Conservation (phyloP, 495 filamentous ascomycete genomes). For the Xylaria curta region DNA sequence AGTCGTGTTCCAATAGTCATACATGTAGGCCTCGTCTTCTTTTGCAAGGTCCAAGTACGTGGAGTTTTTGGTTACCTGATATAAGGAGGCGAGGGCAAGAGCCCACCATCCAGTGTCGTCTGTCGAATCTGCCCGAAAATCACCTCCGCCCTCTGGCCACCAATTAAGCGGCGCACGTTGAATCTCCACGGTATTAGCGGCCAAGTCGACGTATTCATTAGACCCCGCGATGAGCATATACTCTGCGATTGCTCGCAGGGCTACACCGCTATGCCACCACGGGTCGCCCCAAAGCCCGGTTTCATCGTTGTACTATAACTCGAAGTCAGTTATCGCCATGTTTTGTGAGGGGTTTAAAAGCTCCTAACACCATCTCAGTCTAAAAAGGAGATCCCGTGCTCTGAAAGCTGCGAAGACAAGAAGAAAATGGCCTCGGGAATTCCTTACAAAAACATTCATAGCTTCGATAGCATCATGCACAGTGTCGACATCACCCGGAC, state of each 20-base stretch:
- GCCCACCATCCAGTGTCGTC: constrained; percentile 77
- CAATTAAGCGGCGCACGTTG: constrained; percentile 43
- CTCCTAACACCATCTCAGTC: no score
- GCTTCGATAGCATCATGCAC: constrained; percentile 42
- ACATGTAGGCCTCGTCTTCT: constrained; percentile 65
- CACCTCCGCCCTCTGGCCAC: constrained; percentile 48
- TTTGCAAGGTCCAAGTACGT: constrained; percentile 60
- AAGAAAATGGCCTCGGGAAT: no score
- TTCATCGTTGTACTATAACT: no score
- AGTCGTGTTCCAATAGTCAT: constrained; percentile 60
- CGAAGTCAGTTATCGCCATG: no score
- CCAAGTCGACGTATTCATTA: constrained; percentile 42
- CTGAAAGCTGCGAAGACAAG: no score
- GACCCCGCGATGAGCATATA: constrained; percentile 46
- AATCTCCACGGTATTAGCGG: constrained; percentile 39
- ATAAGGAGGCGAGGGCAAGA: constrained; percentile 66
- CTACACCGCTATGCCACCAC: constrained; percentile 53
- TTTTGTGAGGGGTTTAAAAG: no score
- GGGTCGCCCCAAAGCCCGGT: constrained; percentile 45
- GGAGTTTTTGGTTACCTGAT: constrained; percentile 61
- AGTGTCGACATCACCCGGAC: constrained; percentile 23
- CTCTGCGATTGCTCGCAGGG: constrained; percentile 46
- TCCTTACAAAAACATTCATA: constrained; percentile 44
- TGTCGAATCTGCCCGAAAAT: constrained; percentile 63
- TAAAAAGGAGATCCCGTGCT: no score